phyloP scores from a whole-genome alignment of 139 green algal species.

The Ulvella scutata region DNA sequence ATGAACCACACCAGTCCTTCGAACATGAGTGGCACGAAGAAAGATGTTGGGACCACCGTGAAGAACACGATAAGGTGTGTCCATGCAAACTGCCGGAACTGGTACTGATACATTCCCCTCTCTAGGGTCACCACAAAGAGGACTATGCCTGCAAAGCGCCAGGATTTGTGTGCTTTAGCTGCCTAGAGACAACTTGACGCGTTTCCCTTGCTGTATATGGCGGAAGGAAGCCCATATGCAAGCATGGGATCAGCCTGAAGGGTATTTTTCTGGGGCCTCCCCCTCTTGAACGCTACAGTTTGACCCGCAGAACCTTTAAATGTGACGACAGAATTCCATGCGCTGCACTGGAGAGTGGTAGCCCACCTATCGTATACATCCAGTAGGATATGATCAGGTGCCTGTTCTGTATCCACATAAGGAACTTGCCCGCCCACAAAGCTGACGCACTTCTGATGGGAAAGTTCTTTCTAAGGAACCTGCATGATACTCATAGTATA shows the following conservation, averaged over 20 bases:
- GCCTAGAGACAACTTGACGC: no score
- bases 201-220: no score
- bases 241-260: no score
- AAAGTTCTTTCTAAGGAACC: neutral
- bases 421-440: neutral
- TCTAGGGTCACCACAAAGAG: constrained; percentile 85
- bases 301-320: no score
- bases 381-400: constrained; percentile 68
- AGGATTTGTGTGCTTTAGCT: no score
- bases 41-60: constrained; percentile 27
- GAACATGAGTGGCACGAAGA: constrained; percentile 63
- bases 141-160: constrained; percentile 48
- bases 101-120: constrained; percentile 76
- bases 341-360: no score
- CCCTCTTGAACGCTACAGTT: no score
- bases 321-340: no score
- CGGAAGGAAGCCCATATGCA: no score
- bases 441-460: neutral
- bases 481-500: no score
- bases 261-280: no score
- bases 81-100: constrained; percentile 97
- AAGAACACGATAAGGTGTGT: constrained; percentile 98
- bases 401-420: constrained; percentile 32
- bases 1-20: constrained; percentile 95
- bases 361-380: constrained; percentile 56